Evolutionary conservation across 1,284 basidiomycete genomes (phyloP), one percentile per base, ranked within the genome.

Genomic region (Tilletia horrida): DNA sequence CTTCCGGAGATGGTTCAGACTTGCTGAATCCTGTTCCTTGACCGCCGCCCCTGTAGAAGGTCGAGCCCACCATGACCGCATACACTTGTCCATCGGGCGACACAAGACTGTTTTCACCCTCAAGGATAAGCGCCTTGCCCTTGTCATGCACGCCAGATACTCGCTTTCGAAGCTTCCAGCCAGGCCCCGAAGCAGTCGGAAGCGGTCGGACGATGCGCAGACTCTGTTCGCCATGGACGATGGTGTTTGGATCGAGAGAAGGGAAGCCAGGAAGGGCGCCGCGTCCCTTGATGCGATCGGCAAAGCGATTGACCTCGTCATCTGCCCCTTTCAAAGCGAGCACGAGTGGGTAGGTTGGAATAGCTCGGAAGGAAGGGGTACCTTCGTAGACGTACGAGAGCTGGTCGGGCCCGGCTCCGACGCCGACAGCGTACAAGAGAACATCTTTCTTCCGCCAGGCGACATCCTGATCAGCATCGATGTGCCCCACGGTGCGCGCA

Each of bases 341-440:
- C 1, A 83, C 82, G 52, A 83, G 76, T 1, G 82, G 82, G 78
- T 96, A 98, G 0, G 94, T 97, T 1, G 93, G 94, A 50, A 98
- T 84, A 0, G 90, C 88, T 67, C 87, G 83, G 83, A 98, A 99
- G 31, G 89, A 86, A 64, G 94, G 91, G 78, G 91, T 86, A 66
- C 89, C 88, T 84, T 98, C 96, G 78, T 89, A 99, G 3, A 89
- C 89, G 88, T 92, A 94, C 74, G 93, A 88, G 27, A 97, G 87
- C 71, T 99, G 93, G 80, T 90, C 88, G 82, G 90, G 93, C 3
- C 89, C 93, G n/a, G 94, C 95, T n/a, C 95, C 96, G 62, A 98
- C 84, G 65, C 95, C 93, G 43, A 98, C 85, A 83, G 97, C 97
- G 85, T 98, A 99, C n/a, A 98, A 85, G 73, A 97, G 91, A 45